Base-by-base conservation (phyloP, 202 grass and related monocot genomes). In the Saccharum hybrid region DNA sequence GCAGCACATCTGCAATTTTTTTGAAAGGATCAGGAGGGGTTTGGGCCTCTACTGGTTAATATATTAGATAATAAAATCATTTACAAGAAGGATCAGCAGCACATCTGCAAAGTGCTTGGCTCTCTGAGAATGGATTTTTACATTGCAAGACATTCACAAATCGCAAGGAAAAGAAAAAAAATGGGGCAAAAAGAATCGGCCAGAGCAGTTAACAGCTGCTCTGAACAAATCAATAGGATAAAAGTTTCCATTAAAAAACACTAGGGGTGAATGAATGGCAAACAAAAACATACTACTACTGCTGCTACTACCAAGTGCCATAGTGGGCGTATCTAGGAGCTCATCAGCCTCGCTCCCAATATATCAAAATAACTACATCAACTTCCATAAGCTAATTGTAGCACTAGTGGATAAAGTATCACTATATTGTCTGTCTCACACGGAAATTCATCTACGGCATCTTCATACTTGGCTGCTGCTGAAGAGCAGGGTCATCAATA, bases 201-300 rank as follows among this genome's bases (percentile, higher is more conserved):
- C 64, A 15, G 78, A 74, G 67, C 74, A 83, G 54, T 26, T n/a
- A n/a, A n/a, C n/a, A n/a, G n/a, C n/a, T n/a, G n/a, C n/a, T n/a
- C n/a, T n/a, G n/a, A n/a, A n/a, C n/a, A n/a, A n/a, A n/a, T n/a
- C n/a, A n/a, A n/a, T n/a, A n/a, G n/a, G n/a, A n/a, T n/a, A n/a
- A n/a, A n/a, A n/a, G n/a, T n/a, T n/a, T 86, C 83, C 78, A 89
- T 90, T 82, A 9, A 82, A 72, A 77, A 86, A 77, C 72, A 85
- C 45, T 21, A 48, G 45, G 45, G 45, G 8, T 68, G 61, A 86
- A 90, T 73, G 66, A 77, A 82, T 78, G 61, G 48, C 52, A 82
- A 86, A 82, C 73, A 78, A 82, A 82, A 74, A 68, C 79, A 82
- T 46, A 62, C n/a, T 60, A 19, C 28, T 71, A 5, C 57, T 26